Evolutionary conservation across 2,329 filamentous ascomycete genomes (phyloP).

Genomic region (Apiospora hydei): DNA sequence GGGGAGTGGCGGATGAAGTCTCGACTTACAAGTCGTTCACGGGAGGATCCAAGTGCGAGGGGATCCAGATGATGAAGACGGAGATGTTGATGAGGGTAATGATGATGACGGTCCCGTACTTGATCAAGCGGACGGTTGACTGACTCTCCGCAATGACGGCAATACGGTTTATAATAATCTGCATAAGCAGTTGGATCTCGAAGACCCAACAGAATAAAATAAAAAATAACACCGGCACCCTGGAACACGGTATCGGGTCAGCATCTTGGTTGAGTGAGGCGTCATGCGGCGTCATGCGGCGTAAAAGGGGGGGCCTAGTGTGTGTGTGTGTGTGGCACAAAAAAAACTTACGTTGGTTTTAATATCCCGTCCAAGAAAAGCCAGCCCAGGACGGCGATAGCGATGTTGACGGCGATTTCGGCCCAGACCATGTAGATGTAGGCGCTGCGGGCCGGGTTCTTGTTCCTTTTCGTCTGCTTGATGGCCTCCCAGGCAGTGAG

Average conservation of each 20-base stretch:
- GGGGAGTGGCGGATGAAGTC: background rate
- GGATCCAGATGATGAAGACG: conserved; percentile 63
- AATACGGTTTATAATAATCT: conserved; percentile 63
- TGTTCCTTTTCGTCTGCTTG: conserved; percentile 28
- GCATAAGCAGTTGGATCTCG: conserved; percentile 58
- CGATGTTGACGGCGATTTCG: conserved; percentile 49
- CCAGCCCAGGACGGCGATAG: conserved; percentile 49
- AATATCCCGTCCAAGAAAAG: conserved; percentile 48
- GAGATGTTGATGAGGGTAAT: conserved; percentile 59
- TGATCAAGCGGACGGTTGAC: conserved; percentile 47
- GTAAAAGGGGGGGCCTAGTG: conserved; percentile 22
- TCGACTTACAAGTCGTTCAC: conserved; percentile 43
- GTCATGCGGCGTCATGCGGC: conserved; percentile 29
- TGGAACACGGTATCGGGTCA: conserved; percentile 37
- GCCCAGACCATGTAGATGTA: conserved; percentile 46
- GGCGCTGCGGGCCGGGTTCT: conserved; percentile 25
- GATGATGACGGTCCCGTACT: conserved; percentile 53
- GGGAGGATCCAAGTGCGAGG: conserved; percentile 50
- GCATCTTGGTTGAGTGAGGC: conserved; percentile 29
- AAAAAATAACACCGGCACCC: conserved; percentile 44
- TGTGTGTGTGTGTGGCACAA: too few relatives aligned
- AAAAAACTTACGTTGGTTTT: conserved; percentile 37
- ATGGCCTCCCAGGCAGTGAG: conserved; percentile 29
- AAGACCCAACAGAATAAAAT: conserved; percentile 50
- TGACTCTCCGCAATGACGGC: conserved; percentile 53